Base-by-base conservation (phyloP, 495 filamentous ascomycete species). In the Pyronema omphalodes region DNA sequence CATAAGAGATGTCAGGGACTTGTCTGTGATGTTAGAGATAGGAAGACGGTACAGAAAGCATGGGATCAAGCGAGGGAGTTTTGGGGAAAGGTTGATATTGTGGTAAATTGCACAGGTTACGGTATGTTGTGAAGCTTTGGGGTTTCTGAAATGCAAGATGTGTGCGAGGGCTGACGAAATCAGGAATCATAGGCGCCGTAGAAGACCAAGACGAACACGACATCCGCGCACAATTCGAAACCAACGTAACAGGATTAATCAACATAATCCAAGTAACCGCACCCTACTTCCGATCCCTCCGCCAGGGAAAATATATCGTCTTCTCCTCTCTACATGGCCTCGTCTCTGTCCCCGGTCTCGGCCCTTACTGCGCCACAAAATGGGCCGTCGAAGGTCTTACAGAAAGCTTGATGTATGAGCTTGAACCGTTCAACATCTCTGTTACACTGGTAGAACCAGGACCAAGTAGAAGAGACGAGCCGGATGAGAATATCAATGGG, bases 131-230 rank as follows among this genome's bases (percentile, higher is more conserved):
- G 44, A 19, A 34, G 23, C 11, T 17, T 11, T 19, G 17, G 8
- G 37, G 37, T 29, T 18, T 14, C 12, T 56, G 58, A 59, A 59
- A 55, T 54, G 58, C 37, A 59, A 59, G 29, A 66, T 5, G 23
- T 2, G 23, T 29, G 23, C 23, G 23, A 29, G 23, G 23, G 23
- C 23, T 29, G 23, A 47, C 34, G 41, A 35, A 17, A 15, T 37
- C 35, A 63, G 91, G 89, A 48, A 86, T 98, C 36, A 93, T 96
- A 59, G 89, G 86, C 33, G 82, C 89, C 2, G 94, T 87, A 69
- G 91, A 98, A 69, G 91, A 95, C 70, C 91, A 96, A 69, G 86
- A 93, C 68, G 86, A 91, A 61, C 81, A 84, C 66, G 89, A 96
- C 59, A 81, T 98, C 57, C 82, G 86, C 56, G 91, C 89, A 64